Evolutionary conservation across 169 alveolate species (phyloP), one percentile per base, ranked within the genome.

Genomic region (Plasmodium gonderi): DNA sequence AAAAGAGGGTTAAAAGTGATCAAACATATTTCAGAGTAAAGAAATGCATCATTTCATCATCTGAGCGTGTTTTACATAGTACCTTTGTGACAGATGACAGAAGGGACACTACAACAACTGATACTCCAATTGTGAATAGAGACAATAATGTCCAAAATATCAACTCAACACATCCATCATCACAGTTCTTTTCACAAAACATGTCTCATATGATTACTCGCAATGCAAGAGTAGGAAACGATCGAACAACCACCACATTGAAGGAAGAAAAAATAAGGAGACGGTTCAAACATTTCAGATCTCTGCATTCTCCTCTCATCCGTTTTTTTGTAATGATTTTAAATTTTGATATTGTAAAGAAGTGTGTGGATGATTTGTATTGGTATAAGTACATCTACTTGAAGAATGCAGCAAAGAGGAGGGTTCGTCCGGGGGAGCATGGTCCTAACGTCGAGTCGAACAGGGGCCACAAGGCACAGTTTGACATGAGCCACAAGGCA

Each of bases 261-360:
- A 76, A 45, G 26, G 60, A 45, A 23, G 40, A 79, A 49, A n/a
- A 31, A 31, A 54, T 38, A 40, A 54, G 29, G 17, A 87, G 68
- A 12, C 23, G 72, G 23, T 54, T 40, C 3, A 74, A 76, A 42
- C 93, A 87, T 31, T 68, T 87, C 12, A 60, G 89, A 29, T 87
- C 93, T 3, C 38, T 87, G 38, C 93, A 87, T 65, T 87, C 93
- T 2, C 93, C 93, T 12, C 68, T 87, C 44, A 45, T 87, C 33
- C 87, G 93, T 31, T 87, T 87, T 45, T 87, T 87, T 78, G 23
- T 87, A 3, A 87, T 87, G 93, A 87, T 87, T 11, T 67, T 87
- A 38, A 87, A 87, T 12, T 87, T 87, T 45, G 93, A 87, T 45
- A 44, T 87, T 29, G 65, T 87, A 14, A 87, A 65, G 33, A 75